A percentile compares a stretch with the other conserved stretches of the same genome.
phyloP scores from a whole-genome alignment of 2,329 filamentous ascomycete species.

The Colletotrichum lupini region DNA sequence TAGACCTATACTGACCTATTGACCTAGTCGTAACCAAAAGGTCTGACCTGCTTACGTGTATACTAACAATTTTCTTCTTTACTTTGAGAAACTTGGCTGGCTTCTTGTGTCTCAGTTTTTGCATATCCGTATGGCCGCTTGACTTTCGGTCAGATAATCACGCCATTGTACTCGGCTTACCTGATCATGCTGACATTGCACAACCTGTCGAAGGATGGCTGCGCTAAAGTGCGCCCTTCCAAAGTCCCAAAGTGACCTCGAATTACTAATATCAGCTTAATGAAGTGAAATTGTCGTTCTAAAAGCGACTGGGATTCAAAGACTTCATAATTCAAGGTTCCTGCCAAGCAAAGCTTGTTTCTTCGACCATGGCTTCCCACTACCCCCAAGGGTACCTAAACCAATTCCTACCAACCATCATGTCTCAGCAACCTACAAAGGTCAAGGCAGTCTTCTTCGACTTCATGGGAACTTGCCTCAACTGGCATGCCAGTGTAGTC shows the following conservation, averaged over 20 bases:
- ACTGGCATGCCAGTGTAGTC: conserved; percentile 61
- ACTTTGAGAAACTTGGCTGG: no score
- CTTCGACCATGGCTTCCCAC: not conserved
- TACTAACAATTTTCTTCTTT: no score
- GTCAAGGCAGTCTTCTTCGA: conserved; percentile 64
- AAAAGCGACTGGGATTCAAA: not conserved
- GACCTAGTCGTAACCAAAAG: no score
- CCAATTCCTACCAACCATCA: not conserved
- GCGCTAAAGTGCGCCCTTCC: not conserved
- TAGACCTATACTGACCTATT: no score
- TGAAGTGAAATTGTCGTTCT: not conserved
- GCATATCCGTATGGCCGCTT: not conserved
- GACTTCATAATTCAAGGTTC: not conserved
- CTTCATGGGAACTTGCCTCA: conserved; percentile 68
- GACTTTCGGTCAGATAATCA: not conserved
- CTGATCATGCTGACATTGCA: not conserved
- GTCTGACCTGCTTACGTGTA: no score
- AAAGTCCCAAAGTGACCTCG: not conserved
- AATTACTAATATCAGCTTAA: not conserved
- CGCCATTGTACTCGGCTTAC: not conserved
- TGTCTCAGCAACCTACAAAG: not conserved
- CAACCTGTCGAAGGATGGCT: not conserved
- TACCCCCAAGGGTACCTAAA: not conserved
- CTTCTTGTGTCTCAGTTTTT: not conserved
- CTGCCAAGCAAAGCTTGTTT: not conserved